Conservation (phyloP, 1,284 basidiomycete genomes). For the Trametes hirsuta region DNA sequence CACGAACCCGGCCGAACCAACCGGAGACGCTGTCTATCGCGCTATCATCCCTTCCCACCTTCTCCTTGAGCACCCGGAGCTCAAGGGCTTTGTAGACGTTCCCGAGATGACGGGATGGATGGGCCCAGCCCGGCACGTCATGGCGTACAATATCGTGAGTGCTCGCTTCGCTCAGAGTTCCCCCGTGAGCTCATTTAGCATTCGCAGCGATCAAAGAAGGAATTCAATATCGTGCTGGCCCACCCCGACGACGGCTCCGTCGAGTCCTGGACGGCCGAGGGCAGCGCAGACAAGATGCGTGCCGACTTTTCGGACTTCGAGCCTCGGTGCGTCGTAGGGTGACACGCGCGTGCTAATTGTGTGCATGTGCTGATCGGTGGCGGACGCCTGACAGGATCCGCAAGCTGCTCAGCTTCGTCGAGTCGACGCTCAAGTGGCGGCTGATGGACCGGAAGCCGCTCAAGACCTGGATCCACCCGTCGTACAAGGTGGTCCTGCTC, state of each 20-base stretch:
- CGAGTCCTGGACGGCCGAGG: constrained; percentile 49
- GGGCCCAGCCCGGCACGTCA: constrained; percentile 44
- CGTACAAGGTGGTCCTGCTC: constrained; percentile 43
- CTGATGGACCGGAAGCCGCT: constrained; percentile 48
- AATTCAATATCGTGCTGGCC: constrained; percentile 47
- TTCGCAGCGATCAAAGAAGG: constrained; percentile 41
- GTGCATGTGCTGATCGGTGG: not conserved
- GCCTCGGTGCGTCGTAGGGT: constrained; percentile 38
- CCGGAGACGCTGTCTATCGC: constrained; percentile 58
- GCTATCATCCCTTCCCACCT: constrained; percentile 48
- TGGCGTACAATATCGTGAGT: constrained; percentile 48
- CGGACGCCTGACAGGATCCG: constrained; percentile 35
- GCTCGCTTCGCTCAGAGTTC: not conserved
- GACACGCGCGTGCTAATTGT: not conserved
- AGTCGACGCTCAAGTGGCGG: constrained; percentile 49
- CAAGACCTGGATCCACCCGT: constrained; percentile 44
- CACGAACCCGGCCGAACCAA: constrained; percentile 40
- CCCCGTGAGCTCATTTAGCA: not conserved
- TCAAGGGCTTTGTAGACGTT: constrained; percentile 43
- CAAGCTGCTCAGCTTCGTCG: constrained; percentile 43
- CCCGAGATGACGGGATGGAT: constrained; percentile 50
- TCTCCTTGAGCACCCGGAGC: constrained; percentile 53
- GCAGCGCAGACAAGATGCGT: constrained; percentile 49
- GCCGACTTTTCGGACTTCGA: constrained; percentile 48
- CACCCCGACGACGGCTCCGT: constrained; percentile 49